A percentile compares a stretch with the other conserved stretches of the same genome.
Conservation (phyloP, 495 filamentous ascomycete genomes). For the Aspergillus steynii region DNA sequence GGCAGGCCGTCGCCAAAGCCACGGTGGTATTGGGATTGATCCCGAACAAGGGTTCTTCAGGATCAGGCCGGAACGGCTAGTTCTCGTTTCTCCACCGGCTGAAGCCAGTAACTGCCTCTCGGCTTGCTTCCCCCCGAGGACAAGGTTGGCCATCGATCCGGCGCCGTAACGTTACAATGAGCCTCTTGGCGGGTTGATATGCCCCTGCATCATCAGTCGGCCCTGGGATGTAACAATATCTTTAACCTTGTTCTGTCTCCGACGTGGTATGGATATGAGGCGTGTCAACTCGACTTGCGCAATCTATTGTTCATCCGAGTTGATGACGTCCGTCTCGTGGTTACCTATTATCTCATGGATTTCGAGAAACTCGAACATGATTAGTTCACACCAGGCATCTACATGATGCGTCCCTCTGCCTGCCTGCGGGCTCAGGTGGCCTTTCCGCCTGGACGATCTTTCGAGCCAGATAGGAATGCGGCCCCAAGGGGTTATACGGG, state of each 20-base stretch:
- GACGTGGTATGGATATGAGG: background rate
- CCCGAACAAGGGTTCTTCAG: background rate
- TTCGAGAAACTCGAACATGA: too few relatives aligned
- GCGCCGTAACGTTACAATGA: background rate
- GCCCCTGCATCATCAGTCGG: slow-evolving; percentile 1
- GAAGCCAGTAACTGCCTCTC: background rate
- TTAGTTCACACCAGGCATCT: too few relatives aligned
- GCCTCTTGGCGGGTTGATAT: background rate
- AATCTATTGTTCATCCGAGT: background rate
- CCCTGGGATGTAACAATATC: background rate
- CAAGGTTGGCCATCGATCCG: background rate
- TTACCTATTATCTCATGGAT: background rate
- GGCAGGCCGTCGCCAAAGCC: background rate
- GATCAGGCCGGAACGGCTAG: background rate
- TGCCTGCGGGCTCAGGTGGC: background rate
- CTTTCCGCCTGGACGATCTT: background rate
- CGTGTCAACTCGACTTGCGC: background rate
- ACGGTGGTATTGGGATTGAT: background rate
- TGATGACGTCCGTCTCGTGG: background rate
- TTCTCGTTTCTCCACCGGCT: background rate
- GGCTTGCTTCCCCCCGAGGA: background rate
- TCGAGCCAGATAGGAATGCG: background rate
- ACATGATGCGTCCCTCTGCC: background rate
- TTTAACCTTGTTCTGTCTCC: background rate
- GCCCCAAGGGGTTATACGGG: background rate